Evolutionary conservation across 176 grass and related monocot genomes (phyloP).

Genomic region (Cenchrus purpureus): DNA sequence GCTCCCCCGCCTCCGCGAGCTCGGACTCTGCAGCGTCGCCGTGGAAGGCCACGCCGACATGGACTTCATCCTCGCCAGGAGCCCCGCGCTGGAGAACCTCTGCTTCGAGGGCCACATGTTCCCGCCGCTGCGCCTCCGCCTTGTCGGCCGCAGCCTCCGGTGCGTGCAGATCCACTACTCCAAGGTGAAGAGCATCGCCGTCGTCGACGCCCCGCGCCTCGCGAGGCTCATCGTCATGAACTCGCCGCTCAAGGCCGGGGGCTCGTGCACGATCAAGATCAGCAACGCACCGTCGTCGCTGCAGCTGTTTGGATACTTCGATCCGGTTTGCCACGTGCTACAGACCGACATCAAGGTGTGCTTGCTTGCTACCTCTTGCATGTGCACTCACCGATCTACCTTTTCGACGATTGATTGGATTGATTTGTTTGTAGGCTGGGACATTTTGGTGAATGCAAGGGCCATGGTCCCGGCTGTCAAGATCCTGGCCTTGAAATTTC

Average conservation of each 20-base stretch:
- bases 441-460: background rate
- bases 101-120: constrained; percentile 8
- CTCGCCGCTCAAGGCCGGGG: background rate
- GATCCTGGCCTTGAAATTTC: background rate
- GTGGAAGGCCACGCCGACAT: background rate
- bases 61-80: constrained; percentile 37
- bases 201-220: too few relatives aligned
- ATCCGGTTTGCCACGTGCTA: background rate
- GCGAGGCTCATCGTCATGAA: background rate
- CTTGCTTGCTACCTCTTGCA: background rate
- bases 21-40: constrained; percentile 15
- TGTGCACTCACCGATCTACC: background rate
- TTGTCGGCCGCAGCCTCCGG: too few relatives aligned
- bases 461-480: background rate
- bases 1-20: constrained; percentile 38
- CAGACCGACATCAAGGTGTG: constrained; percentile 7
- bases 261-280: background rate
- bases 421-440: background rate
- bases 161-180: too few relatives aligned
- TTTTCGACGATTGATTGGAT: background rate
- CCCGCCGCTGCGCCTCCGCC: too few relatives aligned
- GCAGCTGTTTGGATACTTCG: background rate
- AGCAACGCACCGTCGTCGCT: background rate
- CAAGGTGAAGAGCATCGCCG: too few relatives aligned
- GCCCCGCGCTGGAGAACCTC: constrained; percentile 34